Percentiles rank a stretch among this genome's conserved stretches.
Evolutionary conservation across 768 basidiomycete genomes (phyloP).

Genomic region (Artomyces pyxidatus): DNA sequence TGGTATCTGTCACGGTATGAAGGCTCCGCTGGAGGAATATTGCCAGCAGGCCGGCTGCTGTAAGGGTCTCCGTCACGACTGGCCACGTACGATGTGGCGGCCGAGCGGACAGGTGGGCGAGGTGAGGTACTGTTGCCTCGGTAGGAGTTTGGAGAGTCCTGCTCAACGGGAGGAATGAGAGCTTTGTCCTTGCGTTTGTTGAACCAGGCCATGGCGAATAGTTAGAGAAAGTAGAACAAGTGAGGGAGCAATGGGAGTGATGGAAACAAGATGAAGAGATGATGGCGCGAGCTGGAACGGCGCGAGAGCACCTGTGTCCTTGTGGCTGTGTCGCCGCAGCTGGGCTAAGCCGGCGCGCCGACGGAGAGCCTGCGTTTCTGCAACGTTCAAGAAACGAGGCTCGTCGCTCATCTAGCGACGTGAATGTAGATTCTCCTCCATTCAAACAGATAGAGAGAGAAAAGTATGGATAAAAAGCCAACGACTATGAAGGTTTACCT

Average conservation of each 20-base stretch:
- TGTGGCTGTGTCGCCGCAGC: not conserved
- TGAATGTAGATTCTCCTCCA: no score
- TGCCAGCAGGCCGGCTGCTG: constrained; percentile 22
- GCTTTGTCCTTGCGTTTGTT: constrained; percentile 53
- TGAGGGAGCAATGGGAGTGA: no score
- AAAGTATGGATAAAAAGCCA: not conserved
- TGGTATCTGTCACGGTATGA: constrained; percentile 36
- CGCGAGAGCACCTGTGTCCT: not conserved
- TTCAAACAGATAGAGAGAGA: no score
- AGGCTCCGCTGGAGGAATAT: constrained; percentile 6
- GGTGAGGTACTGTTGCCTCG: constrained; percentile 29
- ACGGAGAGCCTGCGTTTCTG: no score
- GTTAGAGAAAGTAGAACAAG: constrained; percentile 15
- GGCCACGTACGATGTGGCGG: constrained; percentile 54
- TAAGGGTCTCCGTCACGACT: constrained; percentile 65
- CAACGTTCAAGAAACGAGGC: not conserved
- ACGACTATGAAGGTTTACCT: not conserved
- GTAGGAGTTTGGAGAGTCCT: constrained; percentile 25
- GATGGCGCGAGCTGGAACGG: not conserved
- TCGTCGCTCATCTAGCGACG: no score
- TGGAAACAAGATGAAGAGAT: not conserved
- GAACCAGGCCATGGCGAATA: constrained; percentile 52
- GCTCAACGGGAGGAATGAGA: constrained; percentile 61
- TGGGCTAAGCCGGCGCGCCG: no score
- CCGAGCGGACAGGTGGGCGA: constrained; percentile 38